Percentiles rank a stretch among this genome's conserved stretches.
Evolutionary conservation across 768 basidiomycete genomes (phyloP).

Genomic region (Pisolithus orientalis): DNA sequence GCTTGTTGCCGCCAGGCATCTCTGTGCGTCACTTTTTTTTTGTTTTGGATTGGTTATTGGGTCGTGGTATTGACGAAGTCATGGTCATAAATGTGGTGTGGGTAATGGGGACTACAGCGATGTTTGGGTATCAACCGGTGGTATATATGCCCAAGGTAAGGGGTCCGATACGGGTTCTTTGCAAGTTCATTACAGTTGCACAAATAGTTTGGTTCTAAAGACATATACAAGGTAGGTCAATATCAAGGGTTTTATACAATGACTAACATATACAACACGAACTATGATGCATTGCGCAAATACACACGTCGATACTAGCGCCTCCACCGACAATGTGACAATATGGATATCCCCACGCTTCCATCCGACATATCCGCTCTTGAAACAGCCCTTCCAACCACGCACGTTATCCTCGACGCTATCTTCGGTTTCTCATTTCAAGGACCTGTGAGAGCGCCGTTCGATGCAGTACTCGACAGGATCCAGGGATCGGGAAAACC

Average conservation of each 20-base stretch:
- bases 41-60: not conserved
- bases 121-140: conserved; percentile 87
- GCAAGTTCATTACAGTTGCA: too few relatives aligned
- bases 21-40: conserved; percentile 45
- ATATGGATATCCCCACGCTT: conserved; percentile 78
- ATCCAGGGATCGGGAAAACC: conserved; percentile 62
- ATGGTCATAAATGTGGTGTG: too few relatives aligned
- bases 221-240: conserved; percentile 70
- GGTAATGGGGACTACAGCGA: conserved; percentile 39
- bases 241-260: too few relatives aligned
- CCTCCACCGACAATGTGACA: conserved; percentile 79
- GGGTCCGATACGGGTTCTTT: not conserved
- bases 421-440: conserved; percentile 98
- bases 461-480: conserved; percentile 67
- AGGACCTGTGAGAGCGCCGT: conserved; percentile 84
- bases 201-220: conserved; percentile 79
- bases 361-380: conserved; percentile 46
- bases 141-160: conserved; percentile 91
- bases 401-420: conserved; percentile 88
- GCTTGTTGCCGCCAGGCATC: conserved; percentile 90
- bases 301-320: conserved; percentile 39
- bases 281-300: not conserved
- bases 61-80: not conserved
- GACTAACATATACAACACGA: too few relatives aligned
- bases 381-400: conserved; percentile 42